These are phyloP conservation scores for Neofusicoccum sp. DNA, from an alignment of 2,329 filamentous ascomycete genomes.

Conservation along the genomic window DNA sequence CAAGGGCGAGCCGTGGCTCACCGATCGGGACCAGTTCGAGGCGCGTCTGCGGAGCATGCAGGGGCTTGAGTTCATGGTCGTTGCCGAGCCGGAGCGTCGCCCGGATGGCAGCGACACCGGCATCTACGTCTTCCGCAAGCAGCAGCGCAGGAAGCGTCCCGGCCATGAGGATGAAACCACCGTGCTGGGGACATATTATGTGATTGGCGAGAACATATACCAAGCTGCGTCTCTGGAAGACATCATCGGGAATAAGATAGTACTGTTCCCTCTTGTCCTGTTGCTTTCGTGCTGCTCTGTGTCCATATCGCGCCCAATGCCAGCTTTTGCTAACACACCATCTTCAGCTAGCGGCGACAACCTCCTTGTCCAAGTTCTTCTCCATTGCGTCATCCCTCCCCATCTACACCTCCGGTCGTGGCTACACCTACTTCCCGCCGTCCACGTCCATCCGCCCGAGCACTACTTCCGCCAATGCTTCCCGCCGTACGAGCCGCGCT, in stretches of 20 bases:
- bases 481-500: conserved; percentile 39
- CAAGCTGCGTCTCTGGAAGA: conserved; percentile 62
- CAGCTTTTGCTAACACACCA: neutral
- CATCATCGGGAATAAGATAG: conserved; percentile 55
- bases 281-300: neutral
- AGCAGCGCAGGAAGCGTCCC: conserved; percentile 35
- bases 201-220: conserved; percentile 59
- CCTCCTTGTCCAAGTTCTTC: conserved; percentile 55
- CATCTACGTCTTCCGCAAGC: conserved; percentile 62
- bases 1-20: conserved; percentile 47
- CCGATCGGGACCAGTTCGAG: conserved; percentile 58
- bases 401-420: conserved; percentile 57
- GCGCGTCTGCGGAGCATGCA: conserved; percentile 52
- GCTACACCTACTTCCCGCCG: conserved; percentile 59
- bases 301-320: conserved; percentile 3
- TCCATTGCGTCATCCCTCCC: conserved; percentile 54
- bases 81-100: conserved; percentile 54
- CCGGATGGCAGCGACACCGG: conserved; percentile 43
- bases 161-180: conserved; percentile 53
- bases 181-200: conserved; percentile 58
- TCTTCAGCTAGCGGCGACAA: conserved; percentile 53
- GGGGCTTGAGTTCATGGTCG: conserved; percentile 60
- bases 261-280: conserved; percentile 30
- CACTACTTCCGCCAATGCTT: conserved; percentile 28
- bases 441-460: conserved; percentile 35